Evolutionary conservation across 345 rosid species (phyloP).

Genomic region (Acer saccharum): DNA sequence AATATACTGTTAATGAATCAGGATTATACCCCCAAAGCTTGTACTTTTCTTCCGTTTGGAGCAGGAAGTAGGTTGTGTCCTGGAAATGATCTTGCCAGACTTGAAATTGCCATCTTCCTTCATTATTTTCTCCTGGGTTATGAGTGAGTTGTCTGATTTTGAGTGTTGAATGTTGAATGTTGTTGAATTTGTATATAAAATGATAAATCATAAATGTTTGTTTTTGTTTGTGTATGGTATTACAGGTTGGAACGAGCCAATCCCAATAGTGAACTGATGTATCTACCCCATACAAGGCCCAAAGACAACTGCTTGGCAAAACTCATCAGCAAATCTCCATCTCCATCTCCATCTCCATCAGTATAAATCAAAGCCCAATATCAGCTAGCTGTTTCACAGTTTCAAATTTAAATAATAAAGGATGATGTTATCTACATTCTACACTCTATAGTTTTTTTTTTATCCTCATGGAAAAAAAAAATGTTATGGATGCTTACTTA

Average conservation of each 20-base stretch:
- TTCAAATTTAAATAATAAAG: not conserved
- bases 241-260: constrained; percentile 46
- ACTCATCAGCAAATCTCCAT: constrained; percentile 23
- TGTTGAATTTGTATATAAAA: not conserved
- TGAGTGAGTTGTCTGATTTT: constrained; percentile 34
- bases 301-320: constrained; percentile 61
- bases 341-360: constrained; percentile 7
- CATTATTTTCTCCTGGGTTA: constrained; percentile 80
- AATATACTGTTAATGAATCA: constrained; percentile 13
- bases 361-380: not conserved
- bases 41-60: constrained; percentile 83
- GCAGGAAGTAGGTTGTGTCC: constrained; percentile 83
- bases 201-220: no score
- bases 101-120: constrained; percentile 76
- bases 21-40: constrained; percentile 61
- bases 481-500: no score
- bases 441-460: no score
- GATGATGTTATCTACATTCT: not conserved
- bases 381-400: not conserved
- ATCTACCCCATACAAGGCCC: constrained; percentile 66
- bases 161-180: not conserved
- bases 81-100: constrained; percentile 88
- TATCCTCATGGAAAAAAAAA: no score
- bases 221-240: not conserved
- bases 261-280: constrained; percentile 33